These are phyloP conservation scores for Penicillium sumatraense DNA, from an alignment of 2,329 filamentous ascomycete species.

Conservation along the genomic window DNA sequence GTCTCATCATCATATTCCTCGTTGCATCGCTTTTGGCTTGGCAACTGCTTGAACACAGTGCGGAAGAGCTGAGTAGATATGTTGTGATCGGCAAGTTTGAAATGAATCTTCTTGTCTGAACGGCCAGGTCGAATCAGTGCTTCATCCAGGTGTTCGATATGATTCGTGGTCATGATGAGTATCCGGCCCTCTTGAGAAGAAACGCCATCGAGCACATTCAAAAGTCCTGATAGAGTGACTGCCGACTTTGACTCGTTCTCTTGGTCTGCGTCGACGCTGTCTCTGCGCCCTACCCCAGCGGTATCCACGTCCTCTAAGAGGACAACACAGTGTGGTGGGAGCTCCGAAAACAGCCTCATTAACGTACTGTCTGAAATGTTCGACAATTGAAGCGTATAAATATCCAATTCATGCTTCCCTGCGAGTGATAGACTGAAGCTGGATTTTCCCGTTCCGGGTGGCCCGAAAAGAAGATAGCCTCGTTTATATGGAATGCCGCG, in stretches of 20 bases:
- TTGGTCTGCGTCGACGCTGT: conserved; percentile 11
- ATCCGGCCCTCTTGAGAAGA: conserved; percentile 78
- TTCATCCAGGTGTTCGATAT: conserved; percentile 72
- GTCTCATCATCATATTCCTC: conserved; percentile 21
- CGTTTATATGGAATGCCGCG: conserved; percentile 82
- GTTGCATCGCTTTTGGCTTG: conserved; percentile 11
- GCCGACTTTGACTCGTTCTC: conserved; percentile 14
- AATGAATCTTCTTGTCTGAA: conserved; percentile 71
- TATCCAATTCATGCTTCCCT: conserved; percentile 78
- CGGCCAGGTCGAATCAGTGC: conserved; percentile 75
- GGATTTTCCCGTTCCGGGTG: conserved; percentile 83
- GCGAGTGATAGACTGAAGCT: conserved; percentile 89
- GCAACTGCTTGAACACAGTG: conserved; percentile 19
- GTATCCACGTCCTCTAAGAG: conserved; percentile 84
- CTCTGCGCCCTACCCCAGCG: conserved; percentile 46
- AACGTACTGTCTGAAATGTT: conserved; percentile 81
- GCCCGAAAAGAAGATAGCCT: conserved; percentile 79
- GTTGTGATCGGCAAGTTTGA: conserved; percentile 43
- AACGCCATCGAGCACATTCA: conserved; percentile 84
- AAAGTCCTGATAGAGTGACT: conserved; percentile 71
- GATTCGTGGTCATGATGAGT: conserved; percentile 82
- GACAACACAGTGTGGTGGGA: conserved; percentile 75
- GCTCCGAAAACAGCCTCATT: conserved; percentile 75
- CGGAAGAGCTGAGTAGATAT: conserved; percentile 34
- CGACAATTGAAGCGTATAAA: conserved; percentile 82